Evolutionary conservation across 2,329 filamentous ascomycete species (phyloP).

Genomic region (Alternaria gaisen): DNA sequence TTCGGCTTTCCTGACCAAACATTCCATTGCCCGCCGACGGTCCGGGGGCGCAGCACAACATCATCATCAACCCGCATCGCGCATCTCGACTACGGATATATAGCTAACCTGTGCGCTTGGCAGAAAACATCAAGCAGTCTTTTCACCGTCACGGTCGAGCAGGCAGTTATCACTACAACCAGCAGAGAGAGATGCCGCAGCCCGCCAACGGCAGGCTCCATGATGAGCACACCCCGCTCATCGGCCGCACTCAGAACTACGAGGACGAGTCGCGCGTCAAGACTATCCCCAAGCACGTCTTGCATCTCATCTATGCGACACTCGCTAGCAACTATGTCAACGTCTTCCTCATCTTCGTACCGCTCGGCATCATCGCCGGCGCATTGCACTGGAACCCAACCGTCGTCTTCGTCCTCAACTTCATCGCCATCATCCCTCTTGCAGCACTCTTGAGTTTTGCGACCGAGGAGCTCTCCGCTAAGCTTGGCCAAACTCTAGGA

Average conservation of each 20-base stretch:
- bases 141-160: constrained; percentile 44
- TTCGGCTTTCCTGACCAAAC: constrained; percentile 4
- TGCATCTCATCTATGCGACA: constrained; percentile 53
- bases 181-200: constrained; percentile 32
- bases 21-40: constrained; percentile 2
- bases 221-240: constrained; percentile 43
- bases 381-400: constrained; percentile 69
- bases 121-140: constrained; percentile 46
- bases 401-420: constrained; percentile 78
- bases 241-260: constrained; percentile 29
- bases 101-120: constrained; percentile 22
- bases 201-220: constrained; percentile 38
- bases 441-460: constrained; percentile 78
- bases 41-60: constrained; percentile 11
- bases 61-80: constrained; percentile 4
- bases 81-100: constrained; percentile 4
- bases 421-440: constrained; percentile 80
- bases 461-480: constrained; percentile 77
- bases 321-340: constrained; percentile 68
- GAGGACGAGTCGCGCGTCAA: constrained; percentile 40
- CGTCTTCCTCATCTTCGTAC: constrained; percentile 76
- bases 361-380: constrained; percentile 75
- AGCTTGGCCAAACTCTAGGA: constrained; percentile 76
- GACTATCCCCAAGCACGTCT: constrained; percentile 41
- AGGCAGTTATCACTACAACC: constrained; percentile 19